Evolutionary conservation across 1,284 basidiomycete species (phyloP), one percentile per base, ranked within the genome.

Genomic region (Tetrapyrgos nigripes): DNA sequence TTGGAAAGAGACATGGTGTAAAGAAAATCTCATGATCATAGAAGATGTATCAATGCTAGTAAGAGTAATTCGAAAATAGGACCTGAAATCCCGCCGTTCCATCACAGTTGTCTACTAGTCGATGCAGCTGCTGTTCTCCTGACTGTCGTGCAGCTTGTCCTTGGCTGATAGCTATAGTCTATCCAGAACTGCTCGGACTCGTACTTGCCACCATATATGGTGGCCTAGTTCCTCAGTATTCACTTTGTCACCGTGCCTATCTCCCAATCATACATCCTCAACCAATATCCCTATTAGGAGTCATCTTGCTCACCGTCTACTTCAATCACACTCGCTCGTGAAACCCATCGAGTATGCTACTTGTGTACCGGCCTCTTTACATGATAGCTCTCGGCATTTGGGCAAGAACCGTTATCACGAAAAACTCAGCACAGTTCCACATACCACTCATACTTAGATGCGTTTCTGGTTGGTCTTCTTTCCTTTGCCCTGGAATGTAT

Each of bases 331-430:
- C 85, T 40, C 87, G 89, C n/a, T 85, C 88, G 1, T 84, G 88
- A 14, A 83, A 84, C 9, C 92, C 95, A 0, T 96, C 94, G 0
- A 83, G 91, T 0, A 72, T 88, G 23, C 76, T 96, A 27, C 83
- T 98, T 23, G 74, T 97, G 52, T 96, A 94, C 74, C 97, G 93
- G 90, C 92, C 95, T 0, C 53, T 83, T 3, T 93, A 95, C 66
- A 57, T 85, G 10, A 28, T 83, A 21, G 76, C 79, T 0, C 68
- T 86, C 1, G 68, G 78, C 3, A 71, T 94, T 24, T 87, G 89
- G 82, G 76, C 88, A 0, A 83, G 92, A 4, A 93, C 93, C 0
- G 69, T 80, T 44, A 66, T 83, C 29, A 59, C 62, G 2, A 64
- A 64, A 11, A 69, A 72, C 23, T 66, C 70, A 2, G 66, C 70